A percentile compares a stretch with the other conserved stretches of the same genome.
Evolutionary conservation across 352 stramenopile species (phyloP).

Genomic region (Phytophthora pluvialis): DNA sequence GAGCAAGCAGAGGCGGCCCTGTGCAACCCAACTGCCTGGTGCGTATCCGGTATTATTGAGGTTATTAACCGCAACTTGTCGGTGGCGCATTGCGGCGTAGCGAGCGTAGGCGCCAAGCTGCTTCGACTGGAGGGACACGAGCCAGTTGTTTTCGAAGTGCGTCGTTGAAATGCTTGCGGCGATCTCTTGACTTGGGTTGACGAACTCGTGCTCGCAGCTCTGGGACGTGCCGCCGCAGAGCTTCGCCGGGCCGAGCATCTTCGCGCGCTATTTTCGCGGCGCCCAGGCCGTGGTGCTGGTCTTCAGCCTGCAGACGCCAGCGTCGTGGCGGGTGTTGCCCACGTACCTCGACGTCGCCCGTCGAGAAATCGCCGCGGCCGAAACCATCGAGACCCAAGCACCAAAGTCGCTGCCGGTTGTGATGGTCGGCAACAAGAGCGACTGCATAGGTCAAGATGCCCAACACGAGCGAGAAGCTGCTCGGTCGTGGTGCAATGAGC

Average conservation of each 20-base stretch:
- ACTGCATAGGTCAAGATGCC: slow-evolving; percentile 6
- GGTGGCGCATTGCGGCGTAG: slow-evolving; percentile 22
- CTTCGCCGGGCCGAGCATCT: slow-evolving; percentile 53
- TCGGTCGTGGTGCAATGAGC: slow-evolving; percentile 26
- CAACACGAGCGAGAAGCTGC: slow-evolving; percentile 14
- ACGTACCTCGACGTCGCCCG: slow-evolving; percentile 32
- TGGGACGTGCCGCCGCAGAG: slow-evolving; percentile 68
- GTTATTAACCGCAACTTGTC: slow-evolving; percentile 8
- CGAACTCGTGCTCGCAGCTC: slow-evolving; percentile 33
- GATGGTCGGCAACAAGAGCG: slow-evolving; percentile 39
- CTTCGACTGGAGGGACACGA: slow-evolving; percentile 45
- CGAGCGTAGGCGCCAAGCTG: slow-evolving; percentile 61
- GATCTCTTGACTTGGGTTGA: slow-evolving; percentile 1
- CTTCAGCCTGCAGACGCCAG: slow-evolving; percentile 41
- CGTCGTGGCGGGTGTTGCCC: slow-evolving; percentile 38
- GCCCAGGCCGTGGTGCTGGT: slow-evolving; percentile 48
- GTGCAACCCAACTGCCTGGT: neutral
- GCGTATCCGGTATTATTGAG: neutral
- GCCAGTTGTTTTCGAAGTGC: slow-evolving; percentile 55
- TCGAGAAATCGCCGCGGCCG: slow-evolving; percentile 10
- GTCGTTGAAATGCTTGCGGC: neutral
- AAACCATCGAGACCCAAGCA: slow-evolving; percentile 6
- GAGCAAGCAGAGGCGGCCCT: slow-evolving; percentile 6
- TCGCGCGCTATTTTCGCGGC: slow-evolving; percentile 47
- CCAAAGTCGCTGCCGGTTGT: slow-evolving; percentile 23